Evolutionary conservation across 1,284 basidiomycete species (phyloP), one percentile per base, ranked within the genome.

Genomic region (Cutaneotrichosporon sp.): DNA sequence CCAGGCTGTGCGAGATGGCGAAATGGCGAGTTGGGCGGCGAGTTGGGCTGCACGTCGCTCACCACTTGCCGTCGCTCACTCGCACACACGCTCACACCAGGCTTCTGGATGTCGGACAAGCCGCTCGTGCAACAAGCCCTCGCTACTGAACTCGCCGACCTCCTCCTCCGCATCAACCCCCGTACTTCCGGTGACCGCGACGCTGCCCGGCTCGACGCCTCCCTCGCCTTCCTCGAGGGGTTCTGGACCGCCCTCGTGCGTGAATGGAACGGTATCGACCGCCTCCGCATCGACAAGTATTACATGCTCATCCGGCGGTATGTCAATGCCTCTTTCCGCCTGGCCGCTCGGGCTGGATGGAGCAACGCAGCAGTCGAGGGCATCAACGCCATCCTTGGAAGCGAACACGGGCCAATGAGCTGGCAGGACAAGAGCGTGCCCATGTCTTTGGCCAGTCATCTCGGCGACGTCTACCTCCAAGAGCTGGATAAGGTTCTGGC

Each of bases 91-190:
- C 50, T 53, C 7, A 66, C 52, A 2, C 47, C 66, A 95, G 92
- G 93, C 75, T 98, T 96, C 81, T 99, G 95, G 95, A 98, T 98
- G 94, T 97, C 93, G 4, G 96, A 99, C 82, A 99, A 99, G 79
- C 95, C 96, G 7, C 84, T 96, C 4, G 89, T 99, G 5, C 96
- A 99, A 77, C 97, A 99, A 79, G 88, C 88, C 4, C 85, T 99
- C 8, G 93, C 96, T 0, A 83, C 84, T 10, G 91, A 96, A 72
- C 82, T 99, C 30, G 88, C 96, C 11, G 87, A 92, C 64, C 83
- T 98, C 40, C 73, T 92, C 5, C 81, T 97, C 36, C 84, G 83
- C 10, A 91, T 94, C 65, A 81, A 87, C 6, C 85, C 81, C 9
- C 50, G 50, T 5, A 50, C 49, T 10, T 5, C 30, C 30, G 58